Conservation (phyloP, 2,329 filamentous ascomycete genomes). For the Penicillium sp. region DNA sequence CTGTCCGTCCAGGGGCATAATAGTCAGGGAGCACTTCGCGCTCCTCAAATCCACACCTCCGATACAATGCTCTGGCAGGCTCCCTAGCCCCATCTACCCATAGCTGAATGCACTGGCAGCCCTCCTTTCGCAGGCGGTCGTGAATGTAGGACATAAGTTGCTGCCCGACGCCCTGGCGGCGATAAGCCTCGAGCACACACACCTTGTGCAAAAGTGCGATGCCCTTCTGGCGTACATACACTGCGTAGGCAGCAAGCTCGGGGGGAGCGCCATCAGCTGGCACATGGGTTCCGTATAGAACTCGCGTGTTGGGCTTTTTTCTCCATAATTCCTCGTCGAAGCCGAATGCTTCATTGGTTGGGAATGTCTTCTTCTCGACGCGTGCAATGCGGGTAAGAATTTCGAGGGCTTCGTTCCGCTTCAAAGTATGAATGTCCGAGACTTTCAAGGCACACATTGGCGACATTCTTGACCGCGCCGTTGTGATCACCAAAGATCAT, state of each 20-base stretch:
- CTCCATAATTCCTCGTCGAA: constrained; percentile 47
- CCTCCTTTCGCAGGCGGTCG: constrained; percentile 44
- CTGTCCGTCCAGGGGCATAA: constrained; percentile 50
- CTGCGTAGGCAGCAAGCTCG: constrained; percentile 46
- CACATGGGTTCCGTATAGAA: constrained; percentile 40
- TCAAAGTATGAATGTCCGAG: constrained; percentile 40
- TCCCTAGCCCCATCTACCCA: constrained; percentile 52
- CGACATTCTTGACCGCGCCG: constrained; percentile 20
- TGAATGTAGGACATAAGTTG: constrained; percentile 47
- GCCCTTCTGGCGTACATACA: constrained; percentile 47
- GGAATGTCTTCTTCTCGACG: constrained; percentile 52
- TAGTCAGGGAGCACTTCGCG: constrained; percentile 49
- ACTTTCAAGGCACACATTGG: constrained; percentile 25
- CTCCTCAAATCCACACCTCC: constrained; percentile 47
- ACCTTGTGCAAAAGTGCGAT: constrained; percentile 52
- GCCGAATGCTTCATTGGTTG: constrained; percentile 50
- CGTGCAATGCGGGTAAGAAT: constrained; percentile 38
- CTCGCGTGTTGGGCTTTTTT: constrained; percentile 50
- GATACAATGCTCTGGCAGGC: constrained; percentile 48
- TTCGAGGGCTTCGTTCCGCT: constrained; percentile 34
- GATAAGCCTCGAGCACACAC: constrained; percentile 48
- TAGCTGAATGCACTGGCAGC: constrained; percentile 49
- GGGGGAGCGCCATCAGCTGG: constrained; percentile 14
- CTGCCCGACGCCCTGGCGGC: constrained; percentile 48
- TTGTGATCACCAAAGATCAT: no score